Base-by-base conservation (phyloP, 2,329 filamentous ascomycete species). In the Ophiocordyceps camponoti-rufipedis region DNA sequence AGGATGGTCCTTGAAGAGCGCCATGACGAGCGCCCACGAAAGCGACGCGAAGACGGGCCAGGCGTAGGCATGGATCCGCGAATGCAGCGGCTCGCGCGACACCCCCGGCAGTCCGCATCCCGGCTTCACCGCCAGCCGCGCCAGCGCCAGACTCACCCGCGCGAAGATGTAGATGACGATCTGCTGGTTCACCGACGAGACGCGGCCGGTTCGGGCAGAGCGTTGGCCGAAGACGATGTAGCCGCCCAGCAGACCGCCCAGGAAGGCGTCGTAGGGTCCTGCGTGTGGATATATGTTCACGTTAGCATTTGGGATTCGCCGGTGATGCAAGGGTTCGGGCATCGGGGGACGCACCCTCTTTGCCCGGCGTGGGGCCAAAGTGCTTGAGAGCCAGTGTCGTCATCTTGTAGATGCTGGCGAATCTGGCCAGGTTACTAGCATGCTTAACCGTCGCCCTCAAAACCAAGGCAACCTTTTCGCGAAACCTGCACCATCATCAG, bases 81-180 rank as follows among this genome's bases (percentile, higher is more conserved):
- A 59, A 60, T 61, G 68, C 55, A 66, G 52, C 50, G 62, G 53
- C 60, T 74, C 67, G 48, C 57, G 60, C 50, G 68, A 79, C 44
- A 76, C 58, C 29, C 64, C 38, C 33, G 72, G 66, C 48, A 79
- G 55, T 45, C 72, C 71, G 47, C 57, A 56, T 41, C 69, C 69
- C 2, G 74, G 74, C 62, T 85, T 80, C 50, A 96, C 78, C 47
- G 84, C 77, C 47, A 96, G 68, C 57, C 86, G 85, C 31, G 88
- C 91, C 23, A 93, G 66, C 9, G 85, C 85, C 32, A 98, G 75
- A 49, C 82, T 73, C 14, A 95, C 91, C 52, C 91, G 80, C 43
- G 91, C 91, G 59, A 95, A 95, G 50, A 98, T 84, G 68, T 98
- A 98, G 55, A 96, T 85, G 62, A 94, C 87, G 60, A 98, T 98